Evolutionary conservation across 306 rosid species (phyloP).

Genomic region (Bauhinia variegata): DNA sequence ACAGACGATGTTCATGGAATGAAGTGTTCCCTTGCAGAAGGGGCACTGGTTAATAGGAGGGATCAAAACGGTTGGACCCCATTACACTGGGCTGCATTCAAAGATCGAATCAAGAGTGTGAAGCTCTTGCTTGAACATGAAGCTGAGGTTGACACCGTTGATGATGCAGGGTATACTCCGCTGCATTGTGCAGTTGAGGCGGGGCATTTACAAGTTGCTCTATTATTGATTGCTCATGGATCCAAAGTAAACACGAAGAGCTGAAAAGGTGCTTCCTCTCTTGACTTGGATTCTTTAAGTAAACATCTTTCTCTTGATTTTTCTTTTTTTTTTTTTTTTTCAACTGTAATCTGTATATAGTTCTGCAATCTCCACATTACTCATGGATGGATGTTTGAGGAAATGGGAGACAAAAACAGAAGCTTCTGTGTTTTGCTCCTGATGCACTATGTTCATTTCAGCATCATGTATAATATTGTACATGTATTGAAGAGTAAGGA

Average conservation of each 20-base stretch:
- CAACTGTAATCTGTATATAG: not conserved
- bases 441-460: too few relatives aligned
- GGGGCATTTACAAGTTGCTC: slow-evolving; percentile 58
- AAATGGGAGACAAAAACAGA: slow-evolving; percentile 8
- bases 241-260: not conserved
- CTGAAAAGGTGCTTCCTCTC: too few relatives aligned
- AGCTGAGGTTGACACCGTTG: slow-evolving; percentile 64
- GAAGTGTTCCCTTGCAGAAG: too few relatives aligned
- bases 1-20: slow-evolving; percentile 43
- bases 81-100: slow-evolving; percentile 85
- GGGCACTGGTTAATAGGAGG: too few relatives aligned
- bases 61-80: slow-evolving; percentile 85
- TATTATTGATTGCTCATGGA: too few relatives aligned
- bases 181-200: slow-evolving; percentile 73
- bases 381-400: slow-evolving; percentile 2
- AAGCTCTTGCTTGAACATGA: slow-evolving; percentile 65
- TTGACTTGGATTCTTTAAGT: slow-evolving; percentile 6
- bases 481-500: not conserved
- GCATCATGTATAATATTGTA: too few relatives aligned
- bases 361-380: not conserved
- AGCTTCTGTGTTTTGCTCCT: slow-evolving; percentile 8
- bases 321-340: not conserved
- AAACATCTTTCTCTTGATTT: slow-evolving; percentile 26
- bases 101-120: slow-evolving; percentile 69
- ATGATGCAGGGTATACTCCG: slow-evolving; percentile 71